Evolutionary conservation across 23 red algal species (phyloP).

Genomic region (Gracilaria gracilis): DNA sequence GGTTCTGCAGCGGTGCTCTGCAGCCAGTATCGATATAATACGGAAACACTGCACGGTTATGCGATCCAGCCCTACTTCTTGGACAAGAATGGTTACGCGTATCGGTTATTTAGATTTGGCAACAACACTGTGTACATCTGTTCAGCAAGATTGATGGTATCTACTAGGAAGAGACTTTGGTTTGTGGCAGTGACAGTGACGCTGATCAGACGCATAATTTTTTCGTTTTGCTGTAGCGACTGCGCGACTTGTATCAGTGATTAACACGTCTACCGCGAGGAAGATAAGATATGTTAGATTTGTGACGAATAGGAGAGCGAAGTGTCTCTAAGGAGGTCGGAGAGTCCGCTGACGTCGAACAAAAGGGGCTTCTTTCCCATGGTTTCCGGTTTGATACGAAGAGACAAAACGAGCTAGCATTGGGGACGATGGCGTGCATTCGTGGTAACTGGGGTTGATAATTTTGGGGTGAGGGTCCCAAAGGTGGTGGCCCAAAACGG

Average conservation of each 20-base stretch:
- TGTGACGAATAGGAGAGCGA: background rate
- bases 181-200: background rate
- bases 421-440: background rate
- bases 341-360: constrained; percentile 27
- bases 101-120: too few species aligned
- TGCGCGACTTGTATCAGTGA: background rate
- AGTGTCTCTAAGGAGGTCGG: constrained; percentile 2
- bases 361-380: constrained; percentile 33
- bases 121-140: too few species aligned
- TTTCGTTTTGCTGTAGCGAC: background rate
- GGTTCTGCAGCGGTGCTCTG: too few species aligned
- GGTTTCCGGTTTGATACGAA: background rate
- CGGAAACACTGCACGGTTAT: too few species aligned
- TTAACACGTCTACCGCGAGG: background rate
- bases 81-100: too few species aligned
- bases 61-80: too few species aligned
- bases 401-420: background rate
- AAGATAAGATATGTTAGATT: background rate
- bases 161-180: background rate
- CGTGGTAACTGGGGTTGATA: background rate
- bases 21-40: too few species aligned
- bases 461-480: background rate
- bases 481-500: background rate
- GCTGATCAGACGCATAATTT: constrained; percentile 9
- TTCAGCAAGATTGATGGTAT: background rate